Evolutionary conservation across 192 early-diverging fungal genomes (phyloP), one percentile per base, ranked within the genome.

Genomic region (Coemansia sp.): DNA sequence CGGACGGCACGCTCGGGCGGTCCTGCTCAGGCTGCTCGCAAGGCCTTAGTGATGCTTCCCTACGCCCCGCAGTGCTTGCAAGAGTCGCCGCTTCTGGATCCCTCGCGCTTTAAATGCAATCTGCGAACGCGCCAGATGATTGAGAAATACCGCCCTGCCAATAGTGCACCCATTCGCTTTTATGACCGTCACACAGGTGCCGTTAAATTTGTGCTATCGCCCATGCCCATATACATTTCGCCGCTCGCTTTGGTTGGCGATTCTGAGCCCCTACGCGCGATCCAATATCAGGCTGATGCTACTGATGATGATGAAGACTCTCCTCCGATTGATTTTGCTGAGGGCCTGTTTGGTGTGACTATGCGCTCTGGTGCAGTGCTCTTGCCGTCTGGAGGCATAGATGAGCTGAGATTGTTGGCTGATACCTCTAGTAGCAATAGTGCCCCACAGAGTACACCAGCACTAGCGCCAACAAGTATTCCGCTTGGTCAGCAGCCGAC

Each of bases 31-130:
- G 82, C 82, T 4, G 57, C 62, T 19, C 73, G 82, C 62, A 84
- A 84, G 62, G 82, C 77, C 3, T 63, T 72, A 11, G 74, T 68
- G 6, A 47, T 76, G 44, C 58, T 84, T 32, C 82, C 82, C 0
- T 67, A 79, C 46, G 70, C 77, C 9, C 82, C 82, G 21, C 82
- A 84, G 59, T 71, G 68, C 62, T 52, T 66, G 37, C 76, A 78
- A 55, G 77, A 78, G 52, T 84, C 82, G 13, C 70, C 82, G 2
- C 38, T 79, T 17, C 63, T 84, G 14, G 66, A 72, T 26, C 82
- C 82, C 11, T 55, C 67, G 6, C 64, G 40, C 30, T 84, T 84
- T 30, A 69, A 76, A n/a, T 75, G 76, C 74, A 84, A 79, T 39
- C 32, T 74, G 57, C 73, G 82, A n/a, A 66, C 69, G 23, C 73